Conservation (phyloP, 805 yeast species). For the Wickerhamiella siamensis region DNA sequence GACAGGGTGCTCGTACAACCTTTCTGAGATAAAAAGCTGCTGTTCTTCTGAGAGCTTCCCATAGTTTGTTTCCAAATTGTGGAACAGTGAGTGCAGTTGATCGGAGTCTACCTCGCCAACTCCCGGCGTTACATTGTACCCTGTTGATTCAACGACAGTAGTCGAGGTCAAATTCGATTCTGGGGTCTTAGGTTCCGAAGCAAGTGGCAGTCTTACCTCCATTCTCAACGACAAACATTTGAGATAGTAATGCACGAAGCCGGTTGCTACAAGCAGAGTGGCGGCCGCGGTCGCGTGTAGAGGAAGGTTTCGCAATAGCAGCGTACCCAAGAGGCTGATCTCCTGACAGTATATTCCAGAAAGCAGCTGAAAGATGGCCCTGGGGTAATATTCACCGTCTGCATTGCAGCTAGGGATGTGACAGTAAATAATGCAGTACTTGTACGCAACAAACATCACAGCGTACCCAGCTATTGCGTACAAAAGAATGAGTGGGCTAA, state of each 20-base stretch:
- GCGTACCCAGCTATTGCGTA: conserved; percentile 44
- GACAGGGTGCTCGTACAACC: conserved; percentile 24
- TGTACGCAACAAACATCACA: conserved; percentile 48
- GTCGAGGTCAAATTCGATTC: not conserved
- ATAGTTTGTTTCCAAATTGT: conserved; percentile 20
- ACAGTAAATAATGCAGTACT: conserved; percentile 49
- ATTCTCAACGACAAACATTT: conserved; percentile 18
- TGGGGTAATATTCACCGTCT: conserved; percentile 53
- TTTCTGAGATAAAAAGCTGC: conserved; percentile 16
- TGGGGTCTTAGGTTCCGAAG: conserved; percentile 5
- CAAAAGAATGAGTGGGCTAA: conserved; percentile 63
- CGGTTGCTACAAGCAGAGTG: conserved; percentile 36
- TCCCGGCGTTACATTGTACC: conserved; percentile 15
- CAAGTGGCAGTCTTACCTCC: conserved; percentile 28
- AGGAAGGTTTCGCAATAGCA: conserved; percentile 42
- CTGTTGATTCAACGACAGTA: conserved; percentile 4
- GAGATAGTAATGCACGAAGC: conserved; percentile 42
- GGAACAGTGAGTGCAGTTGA: conserved; percentile 11
- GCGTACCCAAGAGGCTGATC: conserved; percentile 60
- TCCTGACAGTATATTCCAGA: conserved; percentile 75
- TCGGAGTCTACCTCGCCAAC: conserved; percentile 7
- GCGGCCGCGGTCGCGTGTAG: conserved; percentile 43
- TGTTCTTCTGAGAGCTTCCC: conserved; percentile 16
- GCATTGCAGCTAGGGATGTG: conserved; percentile 23
- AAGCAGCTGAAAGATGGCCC: conserved; percentile 61